Conservation (phyloP, 176 grass and related monocot genomes). For the Tuctoria greenei region DNA sequence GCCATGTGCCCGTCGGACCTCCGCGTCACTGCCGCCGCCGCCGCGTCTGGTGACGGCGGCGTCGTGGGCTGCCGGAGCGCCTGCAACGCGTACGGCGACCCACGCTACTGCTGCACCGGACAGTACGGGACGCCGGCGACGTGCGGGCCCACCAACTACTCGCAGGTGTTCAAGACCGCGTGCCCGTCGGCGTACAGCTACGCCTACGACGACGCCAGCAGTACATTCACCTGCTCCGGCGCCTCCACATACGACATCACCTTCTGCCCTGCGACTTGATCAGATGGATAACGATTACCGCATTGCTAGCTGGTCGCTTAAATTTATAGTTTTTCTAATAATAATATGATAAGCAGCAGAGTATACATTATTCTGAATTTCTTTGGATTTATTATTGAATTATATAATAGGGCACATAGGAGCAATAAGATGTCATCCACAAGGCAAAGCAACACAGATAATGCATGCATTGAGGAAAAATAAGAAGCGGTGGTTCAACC, state of each 20-base stretch:
- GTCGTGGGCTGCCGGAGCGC: conserved; percentile 62
- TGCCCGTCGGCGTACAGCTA: conserved; percentile 74
- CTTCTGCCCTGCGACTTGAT: conserved; percentile 48
- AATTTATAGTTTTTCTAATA: neutral
- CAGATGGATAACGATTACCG: neutral
- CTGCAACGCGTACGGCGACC: conserved; percentile 53
- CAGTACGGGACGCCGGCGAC: conserved; percentile 40
- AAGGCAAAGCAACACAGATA: no score
- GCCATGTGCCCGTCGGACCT: conserved; percentile 52
- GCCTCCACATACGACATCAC: conserved; percentile 57
- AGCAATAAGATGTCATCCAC: no score
- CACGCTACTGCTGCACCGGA: conserved; percentile 68
- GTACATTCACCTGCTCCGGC: conserved; percentile 61
- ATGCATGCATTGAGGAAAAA: no score
- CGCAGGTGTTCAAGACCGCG: conserved; percentile 55
- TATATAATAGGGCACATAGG: no score
- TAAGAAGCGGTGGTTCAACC: no score
- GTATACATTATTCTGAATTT: no score
- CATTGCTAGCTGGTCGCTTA: neutral
- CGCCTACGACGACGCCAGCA: conserved; percentile 65
- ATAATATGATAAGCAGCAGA: neutral
- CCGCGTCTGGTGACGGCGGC: no score
- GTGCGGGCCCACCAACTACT: conserved; percentile 59
- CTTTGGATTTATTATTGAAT: no score
- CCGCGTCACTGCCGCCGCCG: no score